Evolutionary conservation across 2,329 filamentous ascomycete species (phyloP).

Genomic region (Fusarium subglutinans): DNA sequence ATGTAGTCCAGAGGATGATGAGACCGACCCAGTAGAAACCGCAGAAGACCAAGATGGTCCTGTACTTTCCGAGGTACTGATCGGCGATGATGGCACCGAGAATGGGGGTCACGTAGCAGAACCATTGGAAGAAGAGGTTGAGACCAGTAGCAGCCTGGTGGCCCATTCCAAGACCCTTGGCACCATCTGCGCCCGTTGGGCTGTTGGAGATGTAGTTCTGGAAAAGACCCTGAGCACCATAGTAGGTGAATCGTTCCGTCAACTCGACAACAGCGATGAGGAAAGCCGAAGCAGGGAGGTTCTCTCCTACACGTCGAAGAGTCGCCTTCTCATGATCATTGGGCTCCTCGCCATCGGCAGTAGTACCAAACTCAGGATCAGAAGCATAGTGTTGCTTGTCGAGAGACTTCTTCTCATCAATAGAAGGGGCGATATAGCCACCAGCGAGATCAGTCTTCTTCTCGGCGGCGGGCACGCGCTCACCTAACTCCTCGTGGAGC

Average conservation of each 20-base stretch:
- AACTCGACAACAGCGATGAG: slow-evolving; percentile 66
- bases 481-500: slow-evolving; percentile 43
- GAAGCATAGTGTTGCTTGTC: slow-evolving; percentile 37
- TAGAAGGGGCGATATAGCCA: slow-evolving; percentile 35
- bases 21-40: slow-evolving; percentile 67
- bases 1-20: slow-evolving; percentile 62
- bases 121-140: slow-evolving; percentile 65
- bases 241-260: slow-evolving; percentile 67
- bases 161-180: slow-evolving; percentile 64
- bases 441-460: slow-evolving; percentile 39
- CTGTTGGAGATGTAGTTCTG: slow-evolving; percentile 62
- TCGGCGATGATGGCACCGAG: slow-evolving; percentile 65
- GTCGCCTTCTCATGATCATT: slow-evolving; percentile 60
- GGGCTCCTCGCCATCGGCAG: slow-evolving; percentile 60
- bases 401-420: slow-evolving; percentile 38
- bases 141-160: slow-evolving; percentile 64
- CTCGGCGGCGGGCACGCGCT: slow-evolving; percentile 34
- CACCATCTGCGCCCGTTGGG: slow-evolving; percentile 47
- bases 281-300: slow-evolving; percentile 63
- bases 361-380: slow-evolving; percentile 44
- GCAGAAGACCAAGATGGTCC: slow-evolving; percentile 68
- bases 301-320: slow-evolving; percentile 63
- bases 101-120: slow-evolving; percentile 55
- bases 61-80: slow-evolving; percentile 68
- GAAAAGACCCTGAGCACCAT: slow-evolving; percentile 62